Percentiles rank a stretch among this genome's conserved stretches.
phyloP scores from a whole-genome alignment of 1,139 yeast species.

The Kluyveromyces sp. region DNA sequence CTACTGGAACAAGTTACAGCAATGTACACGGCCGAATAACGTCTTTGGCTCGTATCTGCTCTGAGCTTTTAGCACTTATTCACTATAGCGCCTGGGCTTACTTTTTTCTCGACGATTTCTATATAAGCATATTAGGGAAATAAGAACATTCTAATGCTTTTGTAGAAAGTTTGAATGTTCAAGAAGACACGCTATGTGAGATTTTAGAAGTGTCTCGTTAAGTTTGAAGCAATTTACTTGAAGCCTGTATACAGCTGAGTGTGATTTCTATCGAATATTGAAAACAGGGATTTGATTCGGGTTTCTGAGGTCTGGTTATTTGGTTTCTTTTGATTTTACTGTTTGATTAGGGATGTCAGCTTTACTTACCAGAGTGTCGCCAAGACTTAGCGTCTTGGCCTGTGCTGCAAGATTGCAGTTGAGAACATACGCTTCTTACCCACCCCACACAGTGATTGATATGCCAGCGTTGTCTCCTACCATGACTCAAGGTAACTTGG shows the following conservation, averaged over 20 bases:
- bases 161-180: too few relatives aligned
- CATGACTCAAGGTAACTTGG: slow-evolving; percentile 92
- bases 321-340: background rate
- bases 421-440: slow-evolving; percentile 40
- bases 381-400: slow-evolving; percentile 21
- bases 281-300: too few relatives aligned
- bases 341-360: slow-evolving; percentile 2
- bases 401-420: slow-evolving; percentile 22
- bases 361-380: slow-evolving; percentile 22
- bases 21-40: too few relatives aligned
- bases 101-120: background rate
- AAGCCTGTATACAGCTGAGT: background rate
- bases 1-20: too few relatives aligned
- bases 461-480: slow-evolving; percentile 94
- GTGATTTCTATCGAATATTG: too few relatives aligned
- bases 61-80: too few relatives aligned
- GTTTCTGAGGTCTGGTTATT: background rate
- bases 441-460: slow-evolving; percentile 55
- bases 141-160: background rate
- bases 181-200: too few relatives aligned
- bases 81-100: background rate
- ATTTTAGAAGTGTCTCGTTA: background rate
- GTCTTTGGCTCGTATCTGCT: too few relatives aligned
- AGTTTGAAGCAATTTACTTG: background rate
- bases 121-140: background rate